These are phyloP conservation scores for Astragalus membranaceus DNA, from an alignment of 306 rosid genomes.

Conservation along the genomic window DNA sequence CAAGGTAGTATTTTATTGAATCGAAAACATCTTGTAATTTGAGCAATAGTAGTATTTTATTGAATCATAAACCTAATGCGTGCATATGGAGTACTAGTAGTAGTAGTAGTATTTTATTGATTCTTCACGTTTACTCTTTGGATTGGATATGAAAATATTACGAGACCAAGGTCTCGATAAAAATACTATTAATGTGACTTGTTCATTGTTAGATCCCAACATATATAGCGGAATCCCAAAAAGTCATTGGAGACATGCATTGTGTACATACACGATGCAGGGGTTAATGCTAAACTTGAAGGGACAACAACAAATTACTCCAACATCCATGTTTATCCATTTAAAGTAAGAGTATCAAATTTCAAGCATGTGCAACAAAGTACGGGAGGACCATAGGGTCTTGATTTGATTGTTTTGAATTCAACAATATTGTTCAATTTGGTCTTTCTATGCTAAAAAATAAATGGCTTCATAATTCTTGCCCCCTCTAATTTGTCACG, in stretches of 20 bases:
- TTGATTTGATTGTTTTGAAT: background rate
- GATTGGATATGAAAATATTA: background rate
- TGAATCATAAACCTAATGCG: background rate
- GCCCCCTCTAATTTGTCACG: background rate
- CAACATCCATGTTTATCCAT: background rate
- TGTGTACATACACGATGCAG: background rate
- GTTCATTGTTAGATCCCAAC: background rate
- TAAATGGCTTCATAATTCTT: background rate
- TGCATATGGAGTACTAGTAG: too few relatives aligned
- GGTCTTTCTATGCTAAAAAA: background rate
- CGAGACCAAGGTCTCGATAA: background rate
- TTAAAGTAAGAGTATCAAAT: background rate
- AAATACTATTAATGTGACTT: background rate
- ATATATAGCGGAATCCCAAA: slow-evolving; percentile 6
- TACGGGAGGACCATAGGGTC: background rate
- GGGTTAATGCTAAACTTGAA: background rate
- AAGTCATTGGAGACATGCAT: background rate
- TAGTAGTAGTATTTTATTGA: background rate
- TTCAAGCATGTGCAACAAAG: slow-evolving; percentile 9
- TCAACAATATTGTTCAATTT: background rate
- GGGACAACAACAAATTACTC: background rate
- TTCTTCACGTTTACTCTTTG: background rate
- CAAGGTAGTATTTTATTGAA: too few relatives aligned
- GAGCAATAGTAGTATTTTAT: too few relatives aligned
- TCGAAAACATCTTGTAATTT: too few relatives aligned